Evolutionary conservation across 2,329 filamentous ascomycete species (phyloP), one percentile per base, ranked within the genome.

Genomic region (Juglanconis oblonga): DNA sequence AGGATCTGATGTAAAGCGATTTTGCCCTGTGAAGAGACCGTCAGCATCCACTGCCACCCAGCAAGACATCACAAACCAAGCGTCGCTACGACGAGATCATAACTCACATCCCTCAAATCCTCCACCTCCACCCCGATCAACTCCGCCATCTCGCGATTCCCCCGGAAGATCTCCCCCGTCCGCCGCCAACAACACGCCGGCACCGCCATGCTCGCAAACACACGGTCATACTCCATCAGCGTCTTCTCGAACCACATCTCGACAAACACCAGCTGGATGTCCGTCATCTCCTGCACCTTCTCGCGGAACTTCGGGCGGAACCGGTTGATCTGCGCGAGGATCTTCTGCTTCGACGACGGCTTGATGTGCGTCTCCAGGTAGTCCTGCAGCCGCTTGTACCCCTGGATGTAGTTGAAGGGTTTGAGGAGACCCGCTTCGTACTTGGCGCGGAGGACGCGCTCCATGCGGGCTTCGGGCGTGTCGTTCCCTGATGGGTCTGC

Each of bases 231-330:
- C 72, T 98, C 95, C 90, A 98, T 95, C 67, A 99, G 77, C 64
- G 91, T 95, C 69, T 90, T 87, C 74, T 99, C 95, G 71, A 99
- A 98, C 94, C 95, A 98, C 92, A 98, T 97, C 76, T 99, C 95
- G 10, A 98, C 94, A 61, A 93, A 87, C 33, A 98, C 88, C 32
- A 99, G 85, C 74, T 99, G 92, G 72, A 97, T 90, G 74, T 99
- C 95, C 2, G 91, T 97, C 70, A 98, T 79, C 38, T 83, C 88
- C 66, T 98, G 92, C 72, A 96, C 94, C 76, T 96, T 92, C 74
- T 98, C 94, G 64, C 95, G 85, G 70, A 99, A 99, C 71, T 96
- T 97, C 14, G 95, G 95, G 50, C 95, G 84, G 76, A 99, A 99
- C 59, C 91, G 88, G 74, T 97, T 91, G 48, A 99, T 83, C 70